A percentile compares a stretch with the other conserved stretches of the same genome.
Conservation (phyloP, 345 rosid genomes). For the Salix purpurea region DNA sequence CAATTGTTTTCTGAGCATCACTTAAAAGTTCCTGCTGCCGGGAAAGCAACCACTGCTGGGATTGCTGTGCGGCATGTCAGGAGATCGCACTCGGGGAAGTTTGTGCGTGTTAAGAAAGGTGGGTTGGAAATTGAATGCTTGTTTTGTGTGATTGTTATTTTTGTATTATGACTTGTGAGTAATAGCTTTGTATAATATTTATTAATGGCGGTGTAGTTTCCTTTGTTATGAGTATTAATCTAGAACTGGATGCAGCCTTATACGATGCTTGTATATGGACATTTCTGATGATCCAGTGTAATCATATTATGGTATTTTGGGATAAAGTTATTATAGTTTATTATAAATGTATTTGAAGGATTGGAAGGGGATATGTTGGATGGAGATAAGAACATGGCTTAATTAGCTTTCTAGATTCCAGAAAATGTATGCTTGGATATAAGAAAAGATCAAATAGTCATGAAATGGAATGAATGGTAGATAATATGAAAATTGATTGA, state of each 20-base stretch:
- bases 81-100: constrained; percentile 83
- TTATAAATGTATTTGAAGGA: neutral
- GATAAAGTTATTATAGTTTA: neutral
- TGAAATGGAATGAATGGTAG: neutral
- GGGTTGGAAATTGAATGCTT: constrained; percentile 4
- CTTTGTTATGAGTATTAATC: neutral
- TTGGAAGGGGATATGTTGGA: neutral
- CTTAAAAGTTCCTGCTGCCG: constrained; percentile 58
- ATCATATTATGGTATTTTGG: neutral
- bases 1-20: constrained; percentile 58
- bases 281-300: neutral
- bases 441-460: neutral
- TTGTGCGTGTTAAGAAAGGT: constrained; percentile 82
- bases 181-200: neutral
- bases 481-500: neutral
- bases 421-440: neutral
- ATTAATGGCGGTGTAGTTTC: neutral
- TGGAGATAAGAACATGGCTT: neutral
- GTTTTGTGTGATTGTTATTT: neutral
- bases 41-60: constrained; percentile 60
- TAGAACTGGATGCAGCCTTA: neutral
- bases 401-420: neutral
- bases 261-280: neutral
- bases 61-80: constrained; percentile 70
- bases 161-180: neutral